Conservation (phyloP, 73 alveolate genomes). For the Blepharisma japonicum region DNA sequence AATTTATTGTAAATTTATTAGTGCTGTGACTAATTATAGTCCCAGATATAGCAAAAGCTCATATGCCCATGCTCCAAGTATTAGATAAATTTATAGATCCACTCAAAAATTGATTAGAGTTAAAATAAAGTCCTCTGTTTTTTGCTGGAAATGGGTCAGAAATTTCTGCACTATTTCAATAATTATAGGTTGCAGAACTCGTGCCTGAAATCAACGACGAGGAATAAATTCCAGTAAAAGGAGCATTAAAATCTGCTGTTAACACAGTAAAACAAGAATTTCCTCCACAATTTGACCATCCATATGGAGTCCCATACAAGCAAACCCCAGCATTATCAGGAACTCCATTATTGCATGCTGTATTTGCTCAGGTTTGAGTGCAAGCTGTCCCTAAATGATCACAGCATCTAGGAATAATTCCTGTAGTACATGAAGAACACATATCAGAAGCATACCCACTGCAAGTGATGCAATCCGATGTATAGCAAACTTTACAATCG, state of each 20-base stretch:
- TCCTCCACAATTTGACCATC: neutral
- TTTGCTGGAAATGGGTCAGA: constrained; percentile 10
- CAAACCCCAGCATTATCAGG: neutral
- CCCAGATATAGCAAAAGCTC: neutral
- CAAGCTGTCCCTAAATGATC: neutral
- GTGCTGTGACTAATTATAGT: neutral
- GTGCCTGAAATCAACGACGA: neutral
- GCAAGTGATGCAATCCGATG: neutral
- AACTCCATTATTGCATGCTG: neutral
- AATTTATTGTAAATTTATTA: no score
- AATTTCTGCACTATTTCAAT: neutral
- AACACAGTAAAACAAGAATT: no score
- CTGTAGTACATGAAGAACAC: neutral
- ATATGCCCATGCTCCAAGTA: neutral
- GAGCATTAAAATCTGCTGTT: no score
- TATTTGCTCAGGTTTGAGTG: no score
- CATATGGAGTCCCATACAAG: neutral
- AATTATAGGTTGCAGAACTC: neutral
- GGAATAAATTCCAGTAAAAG: no score
- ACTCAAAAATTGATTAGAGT: neutral
- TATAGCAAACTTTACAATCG: neutral
- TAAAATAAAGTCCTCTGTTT: constrained; percentile 9
- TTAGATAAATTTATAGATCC: neutral
- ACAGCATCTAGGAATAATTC: neutral
- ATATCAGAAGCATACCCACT: neutral